Conservation (phyloP, 139 green algal species). For the Auxenochlorella pyrenoidosa region DNA sequence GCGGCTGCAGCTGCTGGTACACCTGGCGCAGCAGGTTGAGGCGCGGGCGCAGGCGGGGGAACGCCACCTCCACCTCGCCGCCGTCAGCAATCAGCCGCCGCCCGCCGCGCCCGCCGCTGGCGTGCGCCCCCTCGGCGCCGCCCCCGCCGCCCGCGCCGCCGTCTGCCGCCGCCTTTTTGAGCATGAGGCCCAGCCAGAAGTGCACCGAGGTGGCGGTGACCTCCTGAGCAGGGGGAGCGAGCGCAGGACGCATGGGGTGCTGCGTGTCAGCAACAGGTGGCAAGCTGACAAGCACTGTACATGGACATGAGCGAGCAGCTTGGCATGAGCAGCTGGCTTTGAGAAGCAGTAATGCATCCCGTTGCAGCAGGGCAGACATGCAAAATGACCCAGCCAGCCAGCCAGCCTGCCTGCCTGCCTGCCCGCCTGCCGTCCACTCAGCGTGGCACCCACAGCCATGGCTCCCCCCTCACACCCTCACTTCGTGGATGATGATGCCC, state of each 20-base stretch:
- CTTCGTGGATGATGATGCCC: slow-evolving; percentile 31
- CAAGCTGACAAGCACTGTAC: no score
- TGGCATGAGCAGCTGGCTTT: no score
- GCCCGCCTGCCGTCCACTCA: no score
- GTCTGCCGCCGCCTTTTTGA: background rate
- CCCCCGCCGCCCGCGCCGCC: background rate
- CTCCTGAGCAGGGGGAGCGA: background rate
- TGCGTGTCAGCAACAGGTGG: no score
- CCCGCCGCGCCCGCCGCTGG: background rate
- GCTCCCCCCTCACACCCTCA: background rate
- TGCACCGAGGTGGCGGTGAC: background rate
- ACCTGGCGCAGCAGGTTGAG: slow-evolving; percentile 25
- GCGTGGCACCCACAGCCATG: background rate
- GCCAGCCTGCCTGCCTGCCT: no score
- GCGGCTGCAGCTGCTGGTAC: slow-evolving; percentile 32
- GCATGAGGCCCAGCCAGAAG: slow-evolving; percentile 9
- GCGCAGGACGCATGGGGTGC: background rate
- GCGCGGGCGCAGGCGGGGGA: slow-evolving; percentile 7
- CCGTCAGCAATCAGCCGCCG: background rate
- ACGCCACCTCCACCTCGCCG: background rate
- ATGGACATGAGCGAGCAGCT: no score
- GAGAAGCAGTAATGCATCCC: no score
- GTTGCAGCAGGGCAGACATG: no score
- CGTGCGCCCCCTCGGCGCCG: background rate
- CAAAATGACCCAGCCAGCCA: no score